These are phyloP conservation scores for Saururus chinensis DNA, from an alignment of 164 flowering plant species.

Conservation along the genomic window DNA sequence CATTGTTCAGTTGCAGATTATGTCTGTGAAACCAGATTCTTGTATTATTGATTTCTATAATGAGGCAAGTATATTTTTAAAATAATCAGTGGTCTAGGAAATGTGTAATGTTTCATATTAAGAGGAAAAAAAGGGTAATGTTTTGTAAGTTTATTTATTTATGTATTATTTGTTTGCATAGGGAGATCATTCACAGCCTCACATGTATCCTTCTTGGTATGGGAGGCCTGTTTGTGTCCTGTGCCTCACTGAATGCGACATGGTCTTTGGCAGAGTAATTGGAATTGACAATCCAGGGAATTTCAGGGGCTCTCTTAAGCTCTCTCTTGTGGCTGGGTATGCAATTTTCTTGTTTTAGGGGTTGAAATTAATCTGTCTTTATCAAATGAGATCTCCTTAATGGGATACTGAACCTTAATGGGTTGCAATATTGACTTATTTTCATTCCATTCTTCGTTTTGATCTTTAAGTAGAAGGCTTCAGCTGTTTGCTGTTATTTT, in stretches of 20 bases:
- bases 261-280: constrained; percentile 68
- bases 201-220: constrained; percentile 51
- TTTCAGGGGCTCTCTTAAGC: constrained; percentile 60
- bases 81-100: neutral
- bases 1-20: constrained; percentile 34
- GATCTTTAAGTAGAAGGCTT: too few relatives aligned
- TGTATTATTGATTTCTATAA: constrained; percentile 65
- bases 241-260: constrained; percentile 68
- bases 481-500: too few relatives aligned
- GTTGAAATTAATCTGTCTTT: neutral
- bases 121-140: too few relatives aligned
- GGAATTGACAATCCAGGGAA: constrained; percentile 58
- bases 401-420: neutral
- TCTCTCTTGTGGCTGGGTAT: constrained; percentile 78
- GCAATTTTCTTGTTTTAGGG: neutral
- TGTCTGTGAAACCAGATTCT: constrained; percentile 53
- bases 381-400: neutral
- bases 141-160: neutral
- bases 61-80: constrained; percentile 32
- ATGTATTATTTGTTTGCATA: constrained; percentile 9
- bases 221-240: constrained; percentile 65
- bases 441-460: too few relatives aligned
- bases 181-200: constrained; percentile 92
- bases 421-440: too few relatives aligned
- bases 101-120: neutral